phyloP scores from a whole-genome alignment of 2,329 filamentous ascomycete genomes.

The Trichophyton verrucosum region DNA sequence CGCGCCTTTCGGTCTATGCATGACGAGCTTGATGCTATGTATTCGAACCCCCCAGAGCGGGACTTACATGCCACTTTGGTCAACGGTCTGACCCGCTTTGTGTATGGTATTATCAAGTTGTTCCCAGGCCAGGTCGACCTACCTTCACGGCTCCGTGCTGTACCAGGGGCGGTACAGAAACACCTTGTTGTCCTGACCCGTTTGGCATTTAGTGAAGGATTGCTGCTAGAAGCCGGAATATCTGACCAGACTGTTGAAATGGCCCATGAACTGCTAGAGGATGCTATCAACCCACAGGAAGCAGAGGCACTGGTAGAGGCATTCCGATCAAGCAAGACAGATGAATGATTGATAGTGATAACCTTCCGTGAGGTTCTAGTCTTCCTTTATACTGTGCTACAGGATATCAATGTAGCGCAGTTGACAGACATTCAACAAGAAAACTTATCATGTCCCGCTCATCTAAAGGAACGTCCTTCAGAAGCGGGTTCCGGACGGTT shows the following conservation, averaged over 20 bases:
- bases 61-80: constrained; percentile 41
- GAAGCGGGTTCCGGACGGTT: neutral
- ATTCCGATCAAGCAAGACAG: constrained; percentile 29
- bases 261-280: constrained; percentile 70
- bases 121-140: constrained; percentile 57
- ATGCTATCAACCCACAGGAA: constrained; percentile 68
- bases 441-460: too few species aligned
- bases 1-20: constrained; percentile 64
- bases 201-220: constrained; percentile 71
- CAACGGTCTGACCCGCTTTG: constrained; percentile 48
- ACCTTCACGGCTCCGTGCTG: constrained; percentile 55
- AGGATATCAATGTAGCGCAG: too few species aligned
- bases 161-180: constrained; percentile 64
- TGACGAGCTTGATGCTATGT: constrained; percentile 53
- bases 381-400: neutral
- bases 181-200: constrained; percentile 70
- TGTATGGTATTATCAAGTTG: constrained; percentile 46
- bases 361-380: neutral
- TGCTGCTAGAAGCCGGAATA: constrained; percentile 64
- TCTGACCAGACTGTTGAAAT: constrained; percentile 66
- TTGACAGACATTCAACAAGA: too few species aligned
- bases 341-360: constrained; percentile 12
- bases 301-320: constrained; percentile 47
- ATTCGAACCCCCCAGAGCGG: constrained; percentile 38
- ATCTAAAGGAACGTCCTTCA: too few species aligned